Percentiles rank a stretch among this genome's conserved stretches.
Conservation (phyloP, 805 yeast genomes). For the Candida germanica region DNA sequence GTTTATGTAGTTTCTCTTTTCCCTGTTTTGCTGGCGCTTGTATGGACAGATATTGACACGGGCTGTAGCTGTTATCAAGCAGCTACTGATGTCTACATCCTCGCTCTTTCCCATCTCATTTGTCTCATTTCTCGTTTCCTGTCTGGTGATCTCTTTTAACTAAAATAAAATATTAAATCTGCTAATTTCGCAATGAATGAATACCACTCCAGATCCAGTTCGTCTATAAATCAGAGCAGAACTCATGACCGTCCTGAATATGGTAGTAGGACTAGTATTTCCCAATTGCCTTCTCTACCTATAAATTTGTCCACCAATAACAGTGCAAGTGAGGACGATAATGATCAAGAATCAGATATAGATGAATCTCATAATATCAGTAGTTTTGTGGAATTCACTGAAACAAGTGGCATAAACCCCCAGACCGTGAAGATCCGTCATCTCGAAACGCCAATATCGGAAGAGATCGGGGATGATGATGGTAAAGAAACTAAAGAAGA, state of each 20-base stretch:
- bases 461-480: background rate
- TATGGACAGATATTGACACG: too few species aligned
- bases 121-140: too few species aligned
- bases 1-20: background rate
- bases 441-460: background rate
- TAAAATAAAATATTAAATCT: too few species aligned
- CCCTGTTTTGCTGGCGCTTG: too few species aligned
- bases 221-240: conserved; percentile 2
- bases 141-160: too few species aligned
- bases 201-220: background rate
- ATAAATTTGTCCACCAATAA: background rate
- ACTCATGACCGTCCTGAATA: conserved; percentile 9
- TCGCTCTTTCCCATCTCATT: too few species aligned
- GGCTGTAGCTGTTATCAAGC: too few species aligned
- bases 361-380: conserved; percentile 1
- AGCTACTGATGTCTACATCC: too few species aligned
- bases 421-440: background rate
- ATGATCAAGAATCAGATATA: conserved; percentile 7
- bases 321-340: background rate
- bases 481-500: background rate
- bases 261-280: conserved; percentile 13
- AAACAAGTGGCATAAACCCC: too few species aligned
- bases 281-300: conserved; percentile 16
- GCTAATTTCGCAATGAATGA: too few species aligned
- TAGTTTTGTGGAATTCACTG: conserved; percentile 16